A percentile compares a stretch with the other conserved stretches of the same genome.
These are phyloP conservation scores for Capsella rubella DNA, from an alignment of 441 rosid genomes.

Conservation along the genomic window DNA sequence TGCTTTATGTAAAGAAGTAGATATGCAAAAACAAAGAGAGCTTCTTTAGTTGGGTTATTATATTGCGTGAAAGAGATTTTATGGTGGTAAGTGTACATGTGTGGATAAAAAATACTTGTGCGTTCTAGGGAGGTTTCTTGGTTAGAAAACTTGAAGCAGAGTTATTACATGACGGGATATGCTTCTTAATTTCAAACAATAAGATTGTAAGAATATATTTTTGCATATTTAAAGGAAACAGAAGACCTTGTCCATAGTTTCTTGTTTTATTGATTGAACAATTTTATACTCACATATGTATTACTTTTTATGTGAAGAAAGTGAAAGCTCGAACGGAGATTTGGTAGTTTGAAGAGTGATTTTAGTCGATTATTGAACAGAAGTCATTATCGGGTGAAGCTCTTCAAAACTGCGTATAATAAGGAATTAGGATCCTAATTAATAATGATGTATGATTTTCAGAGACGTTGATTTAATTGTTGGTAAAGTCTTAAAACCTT, in stretches of 20 bases:
- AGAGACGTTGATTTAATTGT: conserved; percentile 7
- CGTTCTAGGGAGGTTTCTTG: neutral
- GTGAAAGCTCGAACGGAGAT: neutral
- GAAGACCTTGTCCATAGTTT: neutral
- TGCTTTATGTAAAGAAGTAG: neutral
- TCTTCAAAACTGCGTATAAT: neutral
- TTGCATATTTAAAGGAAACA: neutral
- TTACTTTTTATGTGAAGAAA: neutral
- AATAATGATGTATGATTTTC: neutral
- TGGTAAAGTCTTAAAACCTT: neutral
- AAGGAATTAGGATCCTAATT: too few relatives aligned
- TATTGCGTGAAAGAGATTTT: neutral
- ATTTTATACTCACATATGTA: neutral
- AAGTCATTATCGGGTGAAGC: conserved; percentile 2
- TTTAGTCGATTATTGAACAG: neutral
- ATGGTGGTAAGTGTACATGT: conserved; percentile 29
- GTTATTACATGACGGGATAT: neutral
- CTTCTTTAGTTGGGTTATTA: neutral
- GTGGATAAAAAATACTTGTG: conserved; percentile 27
- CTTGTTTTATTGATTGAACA: neutral
- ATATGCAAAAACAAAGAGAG: conserved; percentile 18
- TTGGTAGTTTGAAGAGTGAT: neutral
- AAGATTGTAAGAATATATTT: neutral
- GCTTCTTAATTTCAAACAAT: neutral
- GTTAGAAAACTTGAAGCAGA: neutral